phyloP scores from a whole-genome alignment of 352 stramenopile genomes.

The Phytophthora sansomeana region DNA sequence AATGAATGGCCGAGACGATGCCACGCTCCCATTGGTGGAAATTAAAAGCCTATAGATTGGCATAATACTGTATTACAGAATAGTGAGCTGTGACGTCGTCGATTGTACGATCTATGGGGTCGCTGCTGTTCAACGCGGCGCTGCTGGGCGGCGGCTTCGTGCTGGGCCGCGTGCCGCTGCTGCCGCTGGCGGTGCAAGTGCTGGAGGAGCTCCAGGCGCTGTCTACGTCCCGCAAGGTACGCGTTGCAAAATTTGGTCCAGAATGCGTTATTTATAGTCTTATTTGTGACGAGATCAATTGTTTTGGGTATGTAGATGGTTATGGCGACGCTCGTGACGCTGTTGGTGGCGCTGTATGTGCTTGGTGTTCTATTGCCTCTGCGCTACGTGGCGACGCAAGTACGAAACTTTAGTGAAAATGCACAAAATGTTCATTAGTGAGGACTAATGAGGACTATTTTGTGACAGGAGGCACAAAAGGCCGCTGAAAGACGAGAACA shows the following conservation, averaged over 20 bases:
- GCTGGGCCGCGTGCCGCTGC: slow-evolving; percentile 61
- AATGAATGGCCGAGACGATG: slow-evolving; percentile 43
- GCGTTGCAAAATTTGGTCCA: neutral
- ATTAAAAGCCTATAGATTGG: slow-evolving; percentile 10
- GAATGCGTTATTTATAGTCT: neutral
- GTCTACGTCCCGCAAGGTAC: slow-evolving; percentile 57
- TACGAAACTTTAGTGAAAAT: slow-evolving; percentile 16
- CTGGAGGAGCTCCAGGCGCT: slow-evolving; percentile 59
- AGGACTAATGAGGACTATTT: neutral
- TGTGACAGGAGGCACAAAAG: slow-evolving; percentile 38
- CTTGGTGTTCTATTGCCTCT: slow-evolving; percentile 68
- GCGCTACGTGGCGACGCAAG: slow-evolving; percentile 52
- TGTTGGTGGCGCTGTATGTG: slow-evolving; percentile 71
- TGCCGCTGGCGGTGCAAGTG: slow-evolving; percentile 53
- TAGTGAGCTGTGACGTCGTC: neutral
- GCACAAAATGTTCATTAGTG: neutral
- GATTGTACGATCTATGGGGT: slow-evolving; percentile 36
- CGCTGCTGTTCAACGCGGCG: slow-evolving; percentile 68
- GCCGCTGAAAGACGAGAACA: slow-evolving; percentile 23
- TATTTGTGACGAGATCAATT: neutral
- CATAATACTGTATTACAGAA: neutral
- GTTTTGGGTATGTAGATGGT: slow-evolving; percentile 32
- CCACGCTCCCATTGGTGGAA: slow-evolving; percentile 41
- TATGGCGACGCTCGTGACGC: slow-evolving; percentile 49
- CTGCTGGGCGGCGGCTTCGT: slow-evolving; percentile 72